phyloP scores from a whole-genome alignment of 495 filamentous ascomycete genomes.

The Jackrogersella multiformis region DNA sequence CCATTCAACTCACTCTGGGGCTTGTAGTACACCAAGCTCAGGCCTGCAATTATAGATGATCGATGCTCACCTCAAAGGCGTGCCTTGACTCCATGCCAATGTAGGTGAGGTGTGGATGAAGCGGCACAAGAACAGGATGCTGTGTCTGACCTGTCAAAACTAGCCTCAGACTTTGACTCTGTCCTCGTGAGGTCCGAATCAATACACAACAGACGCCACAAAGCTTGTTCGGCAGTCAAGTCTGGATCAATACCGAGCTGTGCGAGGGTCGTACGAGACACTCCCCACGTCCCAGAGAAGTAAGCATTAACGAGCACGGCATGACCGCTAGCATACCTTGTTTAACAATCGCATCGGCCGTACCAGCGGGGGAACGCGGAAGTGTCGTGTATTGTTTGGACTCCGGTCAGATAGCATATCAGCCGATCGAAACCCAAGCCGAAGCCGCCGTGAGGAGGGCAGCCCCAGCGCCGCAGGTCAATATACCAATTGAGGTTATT shows the following conservation, averaged over 20 bases:
- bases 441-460: slow-evolving; percentile 95
- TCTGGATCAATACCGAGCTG: slow-evolving; percentile 37
- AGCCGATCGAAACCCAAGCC: slow-evolving; percentile 93
- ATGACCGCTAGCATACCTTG: slow-evolving; percentile 36
- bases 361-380: slow-evolving; percentile 90
- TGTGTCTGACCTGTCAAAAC: slow-evolving; percentile 42
- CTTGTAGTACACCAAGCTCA: not conserved
- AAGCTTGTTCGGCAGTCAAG: slow-evolving; percentile 37
- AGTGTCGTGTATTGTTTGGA: slow-evolving; percentile 84
- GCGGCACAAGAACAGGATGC: slow-evolving; percentile 29
- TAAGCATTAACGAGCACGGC: slow-evolving; percentile 53
- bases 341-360: slow-evolving; percentile 89
- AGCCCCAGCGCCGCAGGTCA: slow-evolving; percentile 93
- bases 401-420: slow-evolving; percentile 83
- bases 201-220: slow-evolving; percentile 39
- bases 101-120: slow-evolving; percentile 24
- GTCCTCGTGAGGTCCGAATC: slow-evolving; percentile 26
- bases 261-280: slow-evolving; percentile 41
- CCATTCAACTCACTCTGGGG: not conserved
- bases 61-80: not conserved
- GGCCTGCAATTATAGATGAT: not conserved
- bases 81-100: not conserved
- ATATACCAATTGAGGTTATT: slow-evolving; percentile 83
- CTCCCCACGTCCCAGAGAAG: slow-evolving; percentile 48
- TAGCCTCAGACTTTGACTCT: slow-evolving; percentile 39